A percentile compares a stretch with the other conserved stretches of the same genome.
Conservation (phyloP, 768 basidiomycete genomes). For the Boletus eberwhitei region DNA sequence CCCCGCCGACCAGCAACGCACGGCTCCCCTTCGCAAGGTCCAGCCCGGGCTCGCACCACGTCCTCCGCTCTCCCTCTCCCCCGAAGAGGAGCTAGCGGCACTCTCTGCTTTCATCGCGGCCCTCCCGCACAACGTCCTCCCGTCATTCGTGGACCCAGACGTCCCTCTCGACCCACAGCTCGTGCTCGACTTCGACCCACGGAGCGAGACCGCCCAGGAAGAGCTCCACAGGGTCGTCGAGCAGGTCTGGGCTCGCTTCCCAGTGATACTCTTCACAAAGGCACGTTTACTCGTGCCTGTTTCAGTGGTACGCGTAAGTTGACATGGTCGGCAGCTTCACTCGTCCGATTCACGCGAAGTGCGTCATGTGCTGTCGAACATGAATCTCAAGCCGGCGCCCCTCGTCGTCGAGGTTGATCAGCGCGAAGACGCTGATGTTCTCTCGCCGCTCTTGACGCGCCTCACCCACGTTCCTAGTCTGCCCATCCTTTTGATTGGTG, state of each 20-base stretch:
- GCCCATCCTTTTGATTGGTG: constrained; percentile 69
- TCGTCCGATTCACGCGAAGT: constrained; percentile 66
- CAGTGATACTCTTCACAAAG: constrained; percentile 74
- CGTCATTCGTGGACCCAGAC: constrained; percentile 58
- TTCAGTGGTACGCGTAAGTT: constrained; percentile 6
- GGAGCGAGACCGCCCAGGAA: constrained; percentile 53
- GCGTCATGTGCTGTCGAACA: constrained; percentile 51
- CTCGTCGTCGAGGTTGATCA: constrained; percentile 70
- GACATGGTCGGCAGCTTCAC: constrained; percentile 42
- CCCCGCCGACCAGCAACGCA: constrained; percentile 26
- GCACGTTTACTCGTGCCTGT: constrained; percentile 32
- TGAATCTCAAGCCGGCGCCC: constrained; percentile 60
- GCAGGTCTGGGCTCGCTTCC: constrained; percentile 70
- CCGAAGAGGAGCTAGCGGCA: constrained; percentile 68
- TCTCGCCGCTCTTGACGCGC: constrained; percentile 59
- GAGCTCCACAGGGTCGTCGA: constrained; percentile 58
- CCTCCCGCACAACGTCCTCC: constrained; percentile 73
- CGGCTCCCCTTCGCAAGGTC: constrained; percentile 19
- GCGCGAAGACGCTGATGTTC: constrained; percentile 64
- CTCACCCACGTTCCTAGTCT: constrained; percentile 53
- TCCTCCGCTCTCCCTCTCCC: constrained; percentile 46
- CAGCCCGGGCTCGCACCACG: constrained; percentile 18
- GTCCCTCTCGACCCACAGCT: constrained; percentile 74
- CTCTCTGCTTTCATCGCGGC: constrained; percentile 70
- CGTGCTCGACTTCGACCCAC: constrained; percentile 79